A percentile compares a stretch with the other conserved stretches of the same genome.
phyloP scores from a whole-genome alignment of 2,329 filamentous ascomycete species.

The Pestalotiopsis fici region DNA sequence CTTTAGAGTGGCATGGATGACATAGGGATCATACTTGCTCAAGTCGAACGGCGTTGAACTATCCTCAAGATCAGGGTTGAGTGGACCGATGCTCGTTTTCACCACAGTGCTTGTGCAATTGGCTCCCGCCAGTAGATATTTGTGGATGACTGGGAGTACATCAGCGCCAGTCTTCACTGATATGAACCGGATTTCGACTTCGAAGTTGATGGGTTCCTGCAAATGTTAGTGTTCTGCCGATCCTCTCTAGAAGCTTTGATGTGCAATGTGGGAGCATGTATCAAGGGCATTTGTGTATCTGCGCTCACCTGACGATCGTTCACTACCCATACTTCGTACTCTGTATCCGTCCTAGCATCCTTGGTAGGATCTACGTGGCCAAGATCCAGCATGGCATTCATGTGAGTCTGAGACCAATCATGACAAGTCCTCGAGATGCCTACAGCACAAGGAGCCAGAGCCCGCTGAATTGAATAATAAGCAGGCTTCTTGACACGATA shows the following conservation, averaged over 20 bases:
- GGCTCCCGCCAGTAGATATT: conserved; percentile 21
- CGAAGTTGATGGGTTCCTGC: conserved; percentile 21
- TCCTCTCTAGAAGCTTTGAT: no score
- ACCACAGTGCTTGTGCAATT: conserved; percentile 42
- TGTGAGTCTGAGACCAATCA: conserved; percentile 45
- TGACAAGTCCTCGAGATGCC: conserved; percentile 49
- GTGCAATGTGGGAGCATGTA: no score
- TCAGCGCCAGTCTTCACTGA: conserved; percentile 40
- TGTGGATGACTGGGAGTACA: conserved; percentile 24
- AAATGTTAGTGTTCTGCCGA: neutral
- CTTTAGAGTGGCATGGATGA: conserved; percentile 46
- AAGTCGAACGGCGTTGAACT: conserved; percentile 28
- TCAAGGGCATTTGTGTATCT: no score
- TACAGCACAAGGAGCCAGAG: conserved; percentile 60
- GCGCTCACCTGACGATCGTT: conserved; percentile 23
- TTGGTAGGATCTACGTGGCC: conserved; percentile 40
- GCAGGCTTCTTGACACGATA: conserved; percentile 39
- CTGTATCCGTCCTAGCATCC: conserved; percentile 35
- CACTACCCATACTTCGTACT: conserved; percentile 46
- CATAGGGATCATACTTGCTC: conserved; percentile 42
- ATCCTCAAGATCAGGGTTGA: conserved; percentile 15
- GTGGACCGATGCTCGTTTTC: conserved; percentile 30
- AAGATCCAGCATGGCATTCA: conserved; percentile 36
- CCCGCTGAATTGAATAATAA: conserved; percentile 49
- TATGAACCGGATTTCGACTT: conserved; percentile 38